These are phyloP conservation scores for Anisodus tanguticus DNA, from an alignment of 257 asterid species.

Conservation along the genomic window DNA sequence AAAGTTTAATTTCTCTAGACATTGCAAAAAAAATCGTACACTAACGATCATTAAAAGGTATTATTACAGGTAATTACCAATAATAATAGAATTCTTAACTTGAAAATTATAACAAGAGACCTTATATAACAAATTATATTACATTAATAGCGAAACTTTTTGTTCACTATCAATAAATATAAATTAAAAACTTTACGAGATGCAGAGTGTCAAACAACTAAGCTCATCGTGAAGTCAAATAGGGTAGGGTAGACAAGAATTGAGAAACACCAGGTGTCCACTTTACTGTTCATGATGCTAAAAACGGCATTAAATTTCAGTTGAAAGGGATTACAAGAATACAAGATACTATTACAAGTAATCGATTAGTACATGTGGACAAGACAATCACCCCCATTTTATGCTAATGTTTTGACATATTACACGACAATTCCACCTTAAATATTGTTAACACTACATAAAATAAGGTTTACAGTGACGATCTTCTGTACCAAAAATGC, in stretches of 20 bases:
- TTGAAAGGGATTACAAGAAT: background rate
- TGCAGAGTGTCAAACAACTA: background rate
- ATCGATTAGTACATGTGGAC: background rate
- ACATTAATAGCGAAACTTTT: background rate
- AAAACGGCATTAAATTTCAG: background rate
- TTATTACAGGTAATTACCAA: background rate
- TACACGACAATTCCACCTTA: background rate
- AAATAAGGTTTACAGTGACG: too few relatives aligned
- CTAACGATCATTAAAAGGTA: too few relatives aligned
- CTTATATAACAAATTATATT: background rate
- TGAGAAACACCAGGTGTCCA: conserved; percentile 26
- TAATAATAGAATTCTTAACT: too few relatives aligned
- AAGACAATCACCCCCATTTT: background rate
- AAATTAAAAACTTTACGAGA: background rate
- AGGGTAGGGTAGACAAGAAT: conserved; percentile 13
- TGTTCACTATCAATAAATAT: background rate
- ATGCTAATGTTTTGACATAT: background rate
- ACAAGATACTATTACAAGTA: background rate
- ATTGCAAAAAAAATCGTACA: too few relatives aligned
- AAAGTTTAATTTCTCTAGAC: too few relatives aligned
- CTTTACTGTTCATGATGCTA: background rate
- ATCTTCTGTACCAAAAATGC: too few relatives aligned
- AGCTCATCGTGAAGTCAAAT: background rate
- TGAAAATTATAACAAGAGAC: too few relatives aligned
- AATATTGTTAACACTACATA: too few relatives aligned